A percentile compares a stretch with the other conserved stretches of the same genome.
Evolutionary conservation across 2,329 filamentous ascomycete species (phyloP).

Genomic region (Paracoccidioides brasiliensis): DNA sequence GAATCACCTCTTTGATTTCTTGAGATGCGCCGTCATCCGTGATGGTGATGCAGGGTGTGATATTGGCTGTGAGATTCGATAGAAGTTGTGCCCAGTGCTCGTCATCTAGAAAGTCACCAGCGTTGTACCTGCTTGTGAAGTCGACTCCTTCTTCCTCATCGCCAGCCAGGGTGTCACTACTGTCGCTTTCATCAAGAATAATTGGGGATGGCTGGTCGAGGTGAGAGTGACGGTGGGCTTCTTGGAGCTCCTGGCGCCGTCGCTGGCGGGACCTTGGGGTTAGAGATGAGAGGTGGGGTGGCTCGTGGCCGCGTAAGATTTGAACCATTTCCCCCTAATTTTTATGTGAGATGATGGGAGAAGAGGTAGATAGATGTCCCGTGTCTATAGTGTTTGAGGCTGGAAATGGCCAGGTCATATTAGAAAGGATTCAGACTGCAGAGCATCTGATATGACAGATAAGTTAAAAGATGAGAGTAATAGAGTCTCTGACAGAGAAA

Average conservation of each 20-base stretch:
- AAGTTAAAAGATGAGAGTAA: too few relatives aligned
- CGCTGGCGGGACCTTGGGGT: background rate
- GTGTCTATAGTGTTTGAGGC: background rate
- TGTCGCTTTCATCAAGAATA: background rate
- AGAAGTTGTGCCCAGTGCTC: slow-evolving; percentile 14
- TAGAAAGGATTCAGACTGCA: background rate
- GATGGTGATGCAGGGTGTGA: background rate
- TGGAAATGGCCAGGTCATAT: background rate
- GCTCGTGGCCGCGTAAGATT: background rate
- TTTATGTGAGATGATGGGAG: background rate
- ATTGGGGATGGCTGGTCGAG: background rate
- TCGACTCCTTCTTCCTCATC: background rate
- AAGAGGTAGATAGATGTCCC: background rate
- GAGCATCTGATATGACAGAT: background rate
- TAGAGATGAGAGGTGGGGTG: background rate
- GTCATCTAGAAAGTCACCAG: slow-evolving; percentile 18
- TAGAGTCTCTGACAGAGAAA: background rate
- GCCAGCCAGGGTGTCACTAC: background rate
- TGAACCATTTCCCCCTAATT: background rate
- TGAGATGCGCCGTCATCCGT: background rate
- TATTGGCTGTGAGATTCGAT: slow-evolving; percentile 5
- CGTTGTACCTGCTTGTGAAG: slow-evolving; percentile 5
- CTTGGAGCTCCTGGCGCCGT: background rate
- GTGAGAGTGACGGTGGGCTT: background rate
- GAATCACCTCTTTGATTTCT: slow-evolving; percentile 3